Evolutionary conservation across 1,139 yeast species (phyloP), one percentile per base, ranked within the genome.

Genomic region (Kurtzmaniella quercitrusa): DNA sequence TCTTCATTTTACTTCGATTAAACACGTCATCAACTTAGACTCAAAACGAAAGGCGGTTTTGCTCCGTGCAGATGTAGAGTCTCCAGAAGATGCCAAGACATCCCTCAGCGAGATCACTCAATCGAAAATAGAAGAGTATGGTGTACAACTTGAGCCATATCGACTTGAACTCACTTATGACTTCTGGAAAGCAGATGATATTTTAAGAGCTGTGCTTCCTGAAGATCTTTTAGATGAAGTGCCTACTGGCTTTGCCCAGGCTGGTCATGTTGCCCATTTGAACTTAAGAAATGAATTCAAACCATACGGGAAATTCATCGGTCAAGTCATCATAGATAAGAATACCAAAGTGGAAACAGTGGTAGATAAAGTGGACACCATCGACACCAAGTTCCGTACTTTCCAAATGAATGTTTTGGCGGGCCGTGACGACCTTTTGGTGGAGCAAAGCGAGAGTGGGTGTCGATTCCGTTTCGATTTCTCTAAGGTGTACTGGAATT

Each of bases 401-500:
- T 94, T 94, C 67, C 82, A 82, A 21, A 91, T 94, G 98, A 88
- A 91, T 50, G 82, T 94, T 0, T 71, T 94, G 45, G 98, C 98
- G 0, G 98, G 98, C 7, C 77, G 71, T 44, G 72, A 73, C 40
- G 79, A 85, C 53, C 78, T 88, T 50, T 60, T 81, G 37, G 98
- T 93, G 15, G 91, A 87, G 50, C 98, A 93, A 62, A 79, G 75
- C 51, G 98, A 94, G 61, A 81, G 94, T 48, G 89, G 89, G 29
- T 94, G 98, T 67, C 64, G 70, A 16, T 94, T 94, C 67, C 77
- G 71, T 40, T 93, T 94, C 63, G 96, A 94, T 60, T 94, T 94
- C 60, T 79, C 88, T 49, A 86, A 87, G 56, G 98, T 94, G 8
- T 94, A 94, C 65, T 94, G 99, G 99, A 94, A 94, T 63, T 89